Conservation (phyloP, 2,329 filamentous ascomycete genomes). For the Harringtonia lauricola region DNA sequence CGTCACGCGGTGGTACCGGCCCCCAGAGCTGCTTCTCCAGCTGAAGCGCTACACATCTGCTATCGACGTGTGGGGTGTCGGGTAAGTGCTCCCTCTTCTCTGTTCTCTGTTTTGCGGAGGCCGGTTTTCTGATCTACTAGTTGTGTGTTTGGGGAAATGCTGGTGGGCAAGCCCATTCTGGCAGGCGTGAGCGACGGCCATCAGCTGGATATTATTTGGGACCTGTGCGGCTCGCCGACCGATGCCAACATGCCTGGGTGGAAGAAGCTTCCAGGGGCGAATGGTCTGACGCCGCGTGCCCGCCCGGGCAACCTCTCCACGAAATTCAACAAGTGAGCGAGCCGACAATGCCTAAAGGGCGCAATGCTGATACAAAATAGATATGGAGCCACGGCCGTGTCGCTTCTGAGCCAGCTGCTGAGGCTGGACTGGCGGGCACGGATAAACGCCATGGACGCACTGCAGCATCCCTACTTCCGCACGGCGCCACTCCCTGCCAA, state of each 20-base stretch:
- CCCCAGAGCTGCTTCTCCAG: constrained; percentile 82
- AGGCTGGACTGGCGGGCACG: constrained; percentile 81
- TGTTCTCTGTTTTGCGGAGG: constrained; percentile 1
- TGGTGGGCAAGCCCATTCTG: constrained; percentile 84
- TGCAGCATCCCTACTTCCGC: constrained; percentile 87
- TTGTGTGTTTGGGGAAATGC: constrained; percentile 98
- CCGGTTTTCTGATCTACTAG: constrained; percentile 28
- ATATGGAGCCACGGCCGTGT: constrained; percentile 60
- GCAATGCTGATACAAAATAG: no score
- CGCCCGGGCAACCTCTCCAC: constrained; percentile 55
- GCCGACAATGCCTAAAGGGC: no score
- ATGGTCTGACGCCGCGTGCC: constrained; percentile 55
- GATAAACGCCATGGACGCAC: constrained; percentile 86
- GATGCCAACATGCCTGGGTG: constrained; percentile 91
- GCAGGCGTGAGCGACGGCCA: constrained; percentile 80
- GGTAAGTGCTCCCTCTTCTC: constrained; percentile 41
- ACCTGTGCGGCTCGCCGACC: constrained; percentile 79
- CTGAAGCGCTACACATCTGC: constrained; percentile 90
- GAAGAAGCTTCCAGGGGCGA: constrained; percentile 70
- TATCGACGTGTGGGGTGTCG: constrained; percentile 97
- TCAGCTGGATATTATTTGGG: constrained; percentile 89
- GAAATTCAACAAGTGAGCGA: constrained; percentile 68
- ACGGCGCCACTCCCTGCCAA: constrained; percentile 66
- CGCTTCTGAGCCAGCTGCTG: constrained; percentile 70
- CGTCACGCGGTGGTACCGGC: constrained; percentile 93